phyloP scores from a whole-genome alignment of 345 rosid species.

The Eucalyptus rudis region DNA sequence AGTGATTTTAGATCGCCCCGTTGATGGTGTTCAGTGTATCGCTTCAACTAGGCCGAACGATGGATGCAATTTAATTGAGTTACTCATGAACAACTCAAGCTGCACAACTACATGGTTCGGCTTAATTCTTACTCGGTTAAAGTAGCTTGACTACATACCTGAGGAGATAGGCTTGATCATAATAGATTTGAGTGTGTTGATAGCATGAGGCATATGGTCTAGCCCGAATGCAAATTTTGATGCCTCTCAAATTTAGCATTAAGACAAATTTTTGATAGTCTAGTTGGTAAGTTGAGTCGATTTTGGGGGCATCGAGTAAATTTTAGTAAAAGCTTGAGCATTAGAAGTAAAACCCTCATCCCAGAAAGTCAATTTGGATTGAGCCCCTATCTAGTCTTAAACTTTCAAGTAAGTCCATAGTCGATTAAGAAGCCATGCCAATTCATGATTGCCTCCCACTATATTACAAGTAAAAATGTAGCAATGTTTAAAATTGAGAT shows the following conservation, averaged over 20 bases:
- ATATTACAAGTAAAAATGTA: not conserved
- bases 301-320: not conserved
- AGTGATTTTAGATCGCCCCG: not conserved
- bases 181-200: not conserved
- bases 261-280: not conserved
- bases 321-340: not conserved
- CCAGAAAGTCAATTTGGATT: not conserved
- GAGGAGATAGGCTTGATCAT: not conserved
- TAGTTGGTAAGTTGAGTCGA: not conserved
- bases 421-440: not conserved
- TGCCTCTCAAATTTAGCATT: not conserved
- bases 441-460: not conserved
- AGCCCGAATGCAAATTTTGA: not conserved
- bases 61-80: not conserved
- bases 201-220: not conserved
- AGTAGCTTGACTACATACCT: not conserved
- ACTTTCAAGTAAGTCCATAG: not conserved
- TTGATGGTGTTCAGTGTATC: fast-evolving
- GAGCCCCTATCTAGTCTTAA: not conserved
- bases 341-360: not conserved
- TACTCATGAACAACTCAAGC: not conserved
- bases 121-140: not conserved
- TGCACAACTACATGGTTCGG: fast-evolving
- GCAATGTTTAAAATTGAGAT: not conserved
- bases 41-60: not conserved